Evolutionary conservation across 352 stramenopile species (phyloP).

Genomic region (Lagenidium giganteum): DNA sequence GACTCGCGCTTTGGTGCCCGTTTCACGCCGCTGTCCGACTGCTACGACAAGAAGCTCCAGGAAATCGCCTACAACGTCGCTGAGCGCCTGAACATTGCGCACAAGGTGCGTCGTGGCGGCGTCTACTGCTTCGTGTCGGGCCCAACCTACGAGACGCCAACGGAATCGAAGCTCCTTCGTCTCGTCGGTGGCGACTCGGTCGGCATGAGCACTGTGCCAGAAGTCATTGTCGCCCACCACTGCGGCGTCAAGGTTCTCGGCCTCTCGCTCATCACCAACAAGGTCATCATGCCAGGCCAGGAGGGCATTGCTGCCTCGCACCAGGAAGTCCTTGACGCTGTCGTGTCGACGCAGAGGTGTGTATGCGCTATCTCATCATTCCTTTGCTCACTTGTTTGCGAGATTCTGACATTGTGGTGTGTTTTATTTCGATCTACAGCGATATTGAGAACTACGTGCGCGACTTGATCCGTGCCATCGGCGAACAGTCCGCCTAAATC

Average conservation of each 20-base stretch:
- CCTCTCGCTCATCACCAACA: conserved; percentile 97
- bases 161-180: conserved; percentile 92
- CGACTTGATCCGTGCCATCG: conserved; percentile 42
- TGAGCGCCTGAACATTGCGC: conserved; percentile 65
- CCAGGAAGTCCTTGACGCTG: conserved; percentile 92
- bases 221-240: conserved; percentile 95
- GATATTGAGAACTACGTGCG: conserved; percentile 47
- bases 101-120: conserved; percentile 82
- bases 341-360: conserved; percentile 50
- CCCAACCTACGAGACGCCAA: conserved; percentile 95
- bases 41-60: conserved; percentile 90
- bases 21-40: conserved; percentile 94
- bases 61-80: conserved; percentile 77
- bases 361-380: background rate
- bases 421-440: conserved; percentile 6
- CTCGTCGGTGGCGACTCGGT: conserved; percentile 91
- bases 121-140: conserved; percentile 97
- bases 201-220: conserved; percentile 95
- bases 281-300: conserved; percentile 79
- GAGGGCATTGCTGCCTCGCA: conserved; percentile 84
- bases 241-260: conserved; percentile 93
- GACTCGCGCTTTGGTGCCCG: conserved; percentile 92
- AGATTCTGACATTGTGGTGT: no score
- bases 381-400: conserved; percentile 7
- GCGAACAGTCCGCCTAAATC: conserved; percentile 21